Percentiles rank a stretch among this genome's conserved stretches.
These are phyloP conservation scores for Chrysoporthe cubensis DNA, from an alignment of 2,329 filamentous ascomycete species.

Conservation along the genomic window DNA sequence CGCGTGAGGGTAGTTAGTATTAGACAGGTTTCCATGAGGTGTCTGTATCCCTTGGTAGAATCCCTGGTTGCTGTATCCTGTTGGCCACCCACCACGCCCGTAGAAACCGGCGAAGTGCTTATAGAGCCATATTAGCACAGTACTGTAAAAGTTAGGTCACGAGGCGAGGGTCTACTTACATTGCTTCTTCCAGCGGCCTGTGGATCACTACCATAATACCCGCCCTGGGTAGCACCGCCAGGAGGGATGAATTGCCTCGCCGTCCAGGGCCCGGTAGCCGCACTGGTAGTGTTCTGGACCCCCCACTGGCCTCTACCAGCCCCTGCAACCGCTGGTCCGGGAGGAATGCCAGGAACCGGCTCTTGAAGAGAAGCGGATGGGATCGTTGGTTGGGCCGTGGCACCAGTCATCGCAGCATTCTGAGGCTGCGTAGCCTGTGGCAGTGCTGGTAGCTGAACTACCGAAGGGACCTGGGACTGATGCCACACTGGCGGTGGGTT, in stretches of 20 bases:
- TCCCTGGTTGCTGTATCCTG: neutral
- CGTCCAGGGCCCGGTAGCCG: neutral
- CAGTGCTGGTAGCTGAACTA: neutral
- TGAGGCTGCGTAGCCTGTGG: neutral
- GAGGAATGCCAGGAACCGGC: neutral
- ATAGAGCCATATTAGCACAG: neutral
- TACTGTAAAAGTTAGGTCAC: neutral
- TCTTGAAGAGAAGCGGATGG: neutral
- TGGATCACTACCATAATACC: neutral
- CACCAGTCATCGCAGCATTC: neutral
- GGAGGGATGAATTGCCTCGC: neutral
- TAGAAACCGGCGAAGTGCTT: neutral
- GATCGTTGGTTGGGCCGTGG: neutral
- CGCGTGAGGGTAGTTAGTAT: neutral
- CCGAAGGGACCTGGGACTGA: neutral
- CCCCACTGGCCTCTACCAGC: neutral
- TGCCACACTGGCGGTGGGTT: neutral
- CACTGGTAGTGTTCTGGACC: neutral
- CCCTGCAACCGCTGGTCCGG: neutral
- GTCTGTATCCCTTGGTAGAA: neutral
- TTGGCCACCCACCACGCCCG: neutral
- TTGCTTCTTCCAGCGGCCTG: neutral
- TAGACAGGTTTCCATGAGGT: neutral
- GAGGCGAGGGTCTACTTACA: neutral
- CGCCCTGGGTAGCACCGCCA: neutral